A percentile compares a stretch with the other conserved stretches of the same genome.
Evolutionary conservation across 2,329 filamentous ascomycete species (phyloP).

Genomic region (Xylariaceae sp.): DNA sequence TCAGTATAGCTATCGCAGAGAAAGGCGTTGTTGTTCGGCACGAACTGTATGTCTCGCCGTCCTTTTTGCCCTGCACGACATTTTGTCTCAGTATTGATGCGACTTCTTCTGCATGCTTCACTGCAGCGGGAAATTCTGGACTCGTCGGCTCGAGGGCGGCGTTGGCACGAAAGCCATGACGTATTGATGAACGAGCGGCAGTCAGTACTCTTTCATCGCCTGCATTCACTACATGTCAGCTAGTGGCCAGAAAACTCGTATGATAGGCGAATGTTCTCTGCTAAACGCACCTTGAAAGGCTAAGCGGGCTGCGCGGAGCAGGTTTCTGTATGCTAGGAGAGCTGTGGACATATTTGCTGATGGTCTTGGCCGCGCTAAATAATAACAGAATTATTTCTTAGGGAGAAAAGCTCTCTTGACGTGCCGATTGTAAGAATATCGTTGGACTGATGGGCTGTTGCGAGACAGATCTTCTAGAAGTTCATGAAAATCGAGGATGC

Average conservation of each 20-base stretch:
- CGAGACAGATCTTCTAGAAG: no score
- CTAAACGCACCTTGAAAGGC: conserved; percentile 76
- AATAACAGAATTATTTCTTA: background rate
- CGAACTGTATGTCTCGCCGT: conserved; percentile 67
- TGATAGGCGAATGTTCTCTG: background rate
- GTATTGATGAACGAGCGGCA: conserved; percentile 76
- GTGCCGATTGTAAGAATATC: background rate
- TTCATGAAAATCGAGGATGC: background rate
- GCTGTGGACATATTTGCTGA: conserved; percentile 54
- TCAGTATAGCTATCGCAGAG: conserved; percentile 5
- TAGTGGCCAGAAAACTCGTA: background rate
- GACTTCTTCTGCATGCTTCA: conserved; percentile 83
- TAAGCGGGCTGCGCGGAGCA: conserved; percentile 80
- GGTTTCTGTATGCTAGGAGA: conserved; percentile 72
- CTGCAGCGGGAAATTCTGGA: conserved; percentile 65
- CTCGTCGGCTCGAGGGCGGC: conserved; percentile 63
- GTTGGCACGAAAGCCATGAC: conserved; percentile 74
- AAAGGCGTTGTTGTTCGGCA: conserved; percentile 22
- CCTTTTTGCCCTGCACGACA: conserved; percentile 79
- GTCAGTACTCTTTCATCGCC: conserved; percentile 73
- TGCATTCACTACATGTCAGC: conserved; percentile 45
- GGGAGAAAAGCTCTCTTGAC: no score
- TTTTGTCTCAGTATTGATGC: conserved; percentile 82
- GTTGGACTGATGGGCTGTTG: no score
- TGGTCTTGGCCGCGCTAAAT: background rate